phyloP scores from a whole-genome alignment of 345 rosid species.

The Populus simonii region DNA sequence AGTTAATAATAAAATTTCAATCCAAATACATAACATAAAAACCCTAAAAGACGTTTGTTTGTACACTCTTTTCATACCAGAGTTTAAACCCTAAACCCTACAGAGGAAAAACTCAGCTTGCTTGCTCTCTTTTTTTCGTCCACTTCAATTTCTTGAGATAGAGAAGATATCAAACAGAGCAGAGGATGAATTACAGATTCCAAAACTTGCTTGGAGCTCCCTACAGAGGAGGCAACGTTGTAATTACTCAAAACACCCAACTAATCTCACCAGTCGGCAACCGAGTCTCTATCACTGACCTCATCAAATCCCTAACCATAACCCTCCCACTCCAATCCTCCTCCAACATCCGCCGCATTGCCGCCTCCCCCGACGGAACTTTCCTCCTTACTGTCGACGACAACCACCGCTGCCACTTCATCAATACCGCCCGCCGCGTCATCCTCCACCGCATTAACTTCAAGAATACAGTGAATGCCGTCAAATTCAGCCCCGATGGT shows the following conservation, averaged over 20 bases:
- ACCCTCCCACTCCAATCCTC: conserved; percentile 68
- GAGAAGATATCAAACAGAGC: not conserved
- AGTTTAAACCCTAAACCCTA: not conserved
- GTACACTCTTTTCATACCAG: not conserved
- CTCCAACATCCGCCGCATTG: conserved; percentile 65
- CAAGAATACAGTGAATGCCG: conserved; percentile 50
- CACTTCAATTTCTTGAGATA: not conserved
- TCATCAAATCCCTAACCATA: conserved; percentile 60
- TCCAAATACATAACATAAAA: too few species aligned
- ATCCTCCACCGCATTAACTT: conserved; percentile 74
- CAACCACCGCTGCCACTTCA: conserved; percentile 67
- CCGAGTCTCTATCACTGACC: conserved; percentile 87
- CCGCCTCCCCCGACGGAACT: conserved; percentile 70
- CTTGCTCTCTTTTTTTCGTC: too few species aligned
- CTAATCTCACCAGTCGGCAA: conserved; percentile 85
- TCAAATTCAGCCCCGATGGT: conserved; percentile 77
- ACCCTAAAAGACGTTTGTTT: too few species aligned
- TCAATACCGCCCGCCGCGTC: conserved; percentile 70
- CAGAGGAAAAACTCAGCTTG: not conserved
- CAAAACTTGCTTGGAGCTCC: conserved; percentile 89
- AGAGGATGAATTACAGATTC: conserved; percentile 71
- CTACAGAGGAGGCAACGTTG: conserved; percentile 81
- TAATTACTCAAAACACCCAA: conserved; percentile 55
- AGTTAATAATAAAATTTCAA: too few species aligned
- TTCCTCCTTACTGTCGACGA: conserved; percentile 83